Percentiles rank a stretch among this genome's conserved stretches.
Evolutionary conservation across 441 rosid species (phyloP).

Genomic region (Omphalea diandra): DNA sequence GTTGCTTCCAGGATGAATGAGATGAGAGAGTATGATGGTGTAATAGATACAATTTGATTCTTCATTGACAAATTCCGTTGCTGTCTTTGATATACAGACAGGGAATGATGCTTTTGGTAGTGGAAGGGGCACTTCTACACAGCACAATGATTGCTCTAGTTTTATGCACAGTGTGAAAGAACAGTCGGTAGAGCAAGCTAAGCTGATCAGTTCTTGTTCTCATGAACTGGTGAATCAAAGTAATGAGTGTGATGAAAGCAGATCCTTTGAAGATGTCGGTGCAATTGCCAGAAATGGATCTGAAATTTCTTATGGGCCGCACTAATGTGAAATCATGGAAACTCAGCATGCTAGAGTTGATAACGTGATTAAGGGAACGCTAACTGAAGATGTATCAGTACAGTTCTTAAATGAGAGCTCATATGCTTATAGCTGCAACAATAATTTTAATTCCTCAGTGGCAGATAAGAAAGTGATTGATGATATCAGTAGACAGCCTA

Average conservation of each 20-base stretch:
- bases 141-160: conserved; percentile 21
- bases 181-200: conserved; percentile 28
- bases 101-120: conserved; percentile 27
- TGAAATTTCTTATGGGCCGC: conserved; percentile 21
- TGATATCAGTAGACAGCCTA: conserved; percentile 33
- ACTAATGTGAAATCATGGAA: conserved; percentile 27
- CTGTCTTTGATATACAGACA: conserved; percentile 20
- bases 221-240: conserved; percentile 29
- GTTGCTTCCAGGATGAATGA: conserved; percentile 20
- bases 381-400: conserved; percentile 20
- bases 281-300: conserved; percentile 19
- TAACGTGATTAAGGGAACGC: conserved; percentile 11
- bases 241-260: conserved; percentile 25
- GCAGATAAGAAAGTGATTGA: conserved; percentile 23
- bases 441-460: conserved; percentile 12
- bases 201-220: conserved; percentile 25
- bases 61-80: not conserved
- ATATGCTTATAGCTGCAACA: conserved; percentile 19
- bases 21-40: conserved; percentile 20
- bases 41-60: conserved; percentile 16
- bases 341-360: conserved; percentile 31
- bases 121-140: conserved; percentile 24
- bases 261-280: conserved; percentile 22
- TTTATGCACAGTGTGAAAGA: conserved; percentile 17
- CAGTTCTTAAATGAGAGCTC: conserved; percentile 20